Conservation (phyloP, 2,329 filamentous ascomycete genomes). For the Chaetomium sp. region DNA sequence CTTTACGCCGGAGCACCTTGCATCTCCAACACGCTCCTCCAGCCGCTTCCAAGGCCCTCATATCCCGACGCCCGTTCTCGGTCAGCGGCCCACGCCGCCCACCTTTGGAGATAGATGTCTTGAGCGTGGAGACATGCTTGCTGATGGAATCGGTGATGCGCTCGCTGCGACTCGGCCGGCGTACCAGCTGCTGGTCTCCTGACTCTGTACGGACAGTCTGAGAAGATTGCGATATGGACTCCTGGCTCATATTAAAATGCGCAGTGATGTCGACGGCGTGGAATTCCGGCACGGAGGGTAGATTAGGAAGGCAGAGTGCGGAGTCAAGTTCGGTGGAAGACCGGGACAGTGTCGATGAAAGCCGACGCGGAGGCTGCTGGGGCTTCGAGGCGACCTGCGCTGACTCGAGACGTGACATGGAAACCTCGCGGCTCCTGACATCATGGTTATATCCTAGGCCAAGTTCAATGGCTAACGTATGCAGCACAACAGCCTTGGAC, state of each 20-base stretch:
- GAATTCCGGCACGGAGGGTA: constrained; percentile 4
- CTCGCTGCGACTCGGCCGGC: constrained; percentile 23
- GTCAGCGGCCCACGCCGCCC: constrained; percentile 27
- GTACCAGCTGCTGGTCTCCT: constrained; percentile 12
- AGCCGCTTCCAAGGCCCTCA: constrained; percentile 25
- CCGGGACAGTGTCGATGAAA: constrained; percentile 8
- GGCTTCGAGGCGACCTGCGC: not conserved
- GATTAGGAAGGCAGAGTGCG: constrained; percentile 11
- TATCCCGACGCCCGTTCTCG: constrained; percentile 26
- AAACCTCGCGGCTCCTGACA: constrained; percentile 20
- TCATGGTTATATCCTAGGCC: constrained; percentile 27
- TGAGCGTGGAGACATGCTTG: constrained; percentile 22
- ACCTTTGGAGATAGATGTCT: constrained; percentile 23
- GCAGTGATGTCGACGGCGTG: not conserved
- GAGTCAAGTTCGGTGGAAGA: constrained; percentile 18
- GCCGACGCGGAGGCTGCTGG: not conserved
- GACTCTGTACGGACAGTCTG: not conserved
- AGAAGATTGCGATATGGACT: not conserved
- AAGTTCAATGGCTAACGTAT: constrained; percentile 25
- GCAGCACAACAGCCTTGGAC: constrained; percentile 25
- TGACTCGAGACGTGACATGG: constrained; percentile 20
- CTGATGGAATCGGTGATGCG: constrained; percentile 22
- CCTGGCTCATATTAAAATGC: not conserved
- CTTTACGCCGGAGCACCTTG: constrained; percentile 27
- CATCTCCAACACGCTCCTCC: constrained; percentile 30